Base-by-base conservation (phyloP, 1,284 basidiomycete genomes). In the Xerocomus amazonicus region DNA sequence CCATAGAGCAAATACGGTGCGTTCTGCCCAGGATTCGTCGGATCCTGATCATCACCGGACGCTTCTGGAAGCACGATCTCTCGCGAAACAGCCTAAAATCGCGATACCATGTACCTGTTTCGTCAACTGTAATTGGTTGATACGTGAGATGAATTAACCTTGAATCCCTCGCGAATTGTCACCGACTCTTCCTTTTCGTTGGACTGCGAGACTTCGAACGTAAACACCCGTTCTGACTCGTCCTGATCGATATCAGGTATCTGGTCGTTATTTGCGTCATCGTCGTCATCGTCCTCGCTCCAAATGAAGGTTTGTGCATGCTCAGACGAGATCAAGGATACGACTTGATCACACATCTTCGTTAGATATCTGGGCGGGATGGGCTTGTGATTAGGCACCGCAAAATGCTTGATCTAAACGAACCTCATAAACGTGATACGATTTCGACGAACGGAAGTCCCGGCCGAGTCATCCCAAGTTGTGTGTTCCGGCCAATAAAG, bases 341-440 rank as follows among this genome's bases (percentile, higher is more conserved):
- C 57, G 2, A 77, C 60, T 54, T 81, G 81, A 53, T 83, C 80
- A 9, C 73, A 63, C 37, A 81, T 72, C 63, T 80, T 80, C 6
- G 72, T 78, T 12, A 83, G 70, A 55, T 82, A 83, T 41, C 80
- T 81, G 17, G 10, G 5, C 4, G 6, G 27, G 3, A 45, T n/a
- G 6, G 2, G 16, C 8, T 41, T 16, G 9, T 10, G 27, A 2
- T 23, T n/a, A 1, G 4, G 27, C 8, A 23, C 12, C 13, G 19
- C 17, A 26, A 36, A 4, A 39, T 4, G 36, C 27, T 45, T 2
- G 1, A 43, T 13, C 9, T 8, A 7, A 16, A 48, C 65, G n/a
- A 54, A 80, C 82, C 81, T 63, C 77, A 84, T 81, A 56, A 84
- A 84, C 0, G 79, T 82, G 6, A 79, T 65, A 10, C 81, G 69